Base-by-base conservation (phyloP, 257 asterid genomes). In the Penstemon davidsonii region DNA sequence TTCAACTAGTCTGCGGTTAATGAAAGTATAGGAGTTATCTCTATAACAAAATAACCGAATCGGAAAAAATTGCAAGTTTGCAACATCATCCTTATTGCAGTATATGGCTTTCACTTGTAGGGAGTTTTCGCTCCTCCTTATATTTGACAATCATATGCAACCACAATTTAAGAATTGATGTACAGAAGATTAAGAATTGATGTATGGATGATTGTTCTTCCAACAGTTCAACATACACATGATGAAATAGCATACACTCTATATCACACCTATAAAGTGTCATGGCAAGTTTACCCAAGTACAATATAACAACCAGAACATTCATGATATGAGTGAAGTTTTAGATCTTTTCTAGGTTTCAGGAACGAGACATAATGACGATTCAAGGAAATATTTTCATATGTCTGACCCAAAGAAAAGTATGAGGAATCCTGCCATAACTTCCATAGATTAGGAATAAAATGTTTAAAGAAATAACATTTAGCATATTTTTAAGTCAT, bases 1-100 rank as follows among this genome's bases (percentile, higher is more conserved):
- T 60, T 64, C 62, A 19, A 65, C 52, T 52, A 68, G 61, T 36
- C 68, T 64, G 54, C 72, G 56, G 44, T 18, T 56, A 25, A 19
- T 52, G 53, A 68, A 51, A 59, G 47, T 43, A 71, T 51, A 51
- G 61, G 19, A 19, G 64, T 37, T 66, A 66, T 52, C 15, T 62
- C 55, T 53, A 11, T 43, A 60, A 59, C 42, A 44, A 51, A 18
- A 38, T 37, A 44, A 38, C n/a, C 44, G 66, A 47, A 5, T 10
- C 33, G 2, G 33, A 67, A 33, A 57, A 60, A 68, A 42, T 44
- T 39, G 56, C 46, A 56, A 69, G 38, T 33, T 41, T 47, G 25
- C 19, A 68, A 43, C 10, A 62, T 43, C 18, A 18, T 43, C 5
- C 56, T 25, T 62, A 15, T 45, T 42, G 50, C 59, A 36, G 52